These are phyloP conservation scores for Aegilops tauschii DNA, from an alignment of 176 grass and related monocot species.

Conservation along the genomic window DNA sequence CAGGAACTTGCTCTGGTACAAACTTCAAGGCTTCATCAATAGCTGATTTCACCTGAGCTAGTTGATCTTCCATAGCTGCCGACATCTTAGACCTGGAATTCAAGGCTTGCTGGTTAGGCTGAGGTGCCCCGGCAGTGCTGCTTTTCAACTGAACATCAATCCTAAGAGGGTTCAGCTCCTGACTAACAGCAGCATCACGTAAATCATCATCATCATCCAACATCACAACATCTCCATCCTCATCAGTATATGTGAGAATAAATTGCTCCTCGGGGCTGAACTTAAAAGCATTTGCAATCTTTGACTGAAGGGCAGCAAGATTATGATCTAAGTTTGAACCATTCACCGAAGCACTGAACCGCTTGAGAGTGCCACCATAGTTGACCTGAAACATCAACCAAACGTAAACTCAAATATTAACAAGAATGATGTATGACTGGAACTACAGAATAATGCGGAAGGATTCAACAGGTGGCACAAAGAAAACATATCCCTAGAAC, in stretches of 20 bases:
- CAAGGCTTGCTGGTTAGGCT: constrained; percentile 6
- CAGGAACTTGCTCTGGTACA: constrained; percentile 44
- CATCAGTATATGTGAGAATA: constrained; percentile 73
- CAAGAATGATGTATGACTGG: background rate
- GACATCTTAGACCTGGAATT: constrained; percentile 25
- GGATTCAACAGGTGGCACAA: background rate
- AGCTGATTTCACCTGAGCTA: constrained; percentile 40
- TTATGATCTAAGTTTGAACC: constrained; percentile 35
- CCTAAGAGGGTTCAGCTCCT: constrained; percentile 75
- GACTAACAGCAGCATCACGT: constrained; percentile 56
- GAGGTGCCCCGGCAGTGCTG: background rate
- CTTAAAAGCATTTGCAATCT: constrained; percentile 66
- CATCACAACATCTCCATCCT: constrained; percentile 63
- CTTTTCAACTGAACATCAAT: constrained; percentile 62
- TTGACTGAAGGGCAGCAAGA: constrained; percentile 38
- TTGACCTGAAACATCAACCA: constrained; percentile 65
- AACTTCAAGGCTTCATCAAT: constrained; percentile 55
- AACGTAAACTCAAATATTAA: background rate
- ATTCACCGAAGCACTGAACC: constrained; percentile 44
- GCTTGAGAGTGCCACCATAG: constrained; percentile 57
- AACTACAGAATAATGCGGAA: background rate
- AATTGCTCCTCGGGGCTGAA: constrained; percentile 43
- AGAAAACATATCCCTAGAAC: background rate
- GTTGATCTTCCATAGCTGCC: constrained; percentile 31
- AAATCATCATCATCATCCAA: constrained; percentile 75